These are phyloP conservation scores for Areca catechu DNA, from an alignment of 176 grass and related monocot genomes.

Conservation along the genomic window DNA sequence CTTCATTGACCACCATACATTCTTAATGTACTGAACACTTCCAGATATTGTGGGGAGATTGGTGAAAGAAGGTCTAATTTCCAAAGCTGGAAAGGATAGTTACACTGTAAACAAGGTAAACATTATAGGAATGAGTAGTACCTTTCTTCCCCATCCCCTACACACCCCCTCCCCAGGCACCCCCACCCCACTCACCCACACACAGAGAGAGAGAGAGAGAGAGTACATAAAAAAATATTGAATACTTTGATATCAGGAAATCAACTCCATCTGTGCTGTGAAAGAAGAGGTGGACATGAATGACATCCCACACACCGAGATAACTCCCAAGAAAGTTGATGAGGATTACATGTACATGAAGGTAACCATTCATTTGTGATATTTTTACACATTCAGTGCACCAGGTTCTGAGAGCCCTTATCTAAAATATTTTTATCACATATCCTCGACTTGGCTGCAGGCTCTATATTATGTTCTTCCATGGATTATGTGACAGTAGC, in stretches of 20 bases:
- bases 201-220: no score
- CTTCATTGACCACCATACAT: no score
- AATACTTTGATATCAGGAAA: conserved; percentile 6
- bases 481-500: conserved; percentile 83
- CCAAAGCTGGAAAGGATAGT: conserved; percentile 57
- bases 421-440: background rate
- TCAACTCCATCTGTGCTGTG: conserved; percentile 25
- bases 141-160: no score
- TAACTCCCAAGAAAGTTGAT: conserved; percentile 24
- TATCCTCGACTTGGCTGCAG: conserved; percentile 28
- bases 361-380: conserved; percentile 22
- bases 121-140: no score
- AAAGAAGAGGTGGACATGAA: conserved; percentile 50
- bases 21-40: no score
- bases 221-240: no score
- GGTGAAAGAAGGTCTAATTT: conserved; percentile 61
- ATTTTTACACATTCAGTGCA: no score
- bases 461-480: conserved; percentile 78
- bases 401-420: no score
- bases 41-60: conserved; percentile 82
- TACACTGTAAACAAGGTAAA: conserved; percentile 82
- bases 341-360: conserved; percentile 82
- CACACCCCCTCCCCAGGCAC: no score
- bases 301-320: conserved; percentile 31
- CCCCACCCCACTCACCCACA: no score